Conservation (phyloP, 345 rosid species). For the Eucalyptus erythrocorys region DNA sequence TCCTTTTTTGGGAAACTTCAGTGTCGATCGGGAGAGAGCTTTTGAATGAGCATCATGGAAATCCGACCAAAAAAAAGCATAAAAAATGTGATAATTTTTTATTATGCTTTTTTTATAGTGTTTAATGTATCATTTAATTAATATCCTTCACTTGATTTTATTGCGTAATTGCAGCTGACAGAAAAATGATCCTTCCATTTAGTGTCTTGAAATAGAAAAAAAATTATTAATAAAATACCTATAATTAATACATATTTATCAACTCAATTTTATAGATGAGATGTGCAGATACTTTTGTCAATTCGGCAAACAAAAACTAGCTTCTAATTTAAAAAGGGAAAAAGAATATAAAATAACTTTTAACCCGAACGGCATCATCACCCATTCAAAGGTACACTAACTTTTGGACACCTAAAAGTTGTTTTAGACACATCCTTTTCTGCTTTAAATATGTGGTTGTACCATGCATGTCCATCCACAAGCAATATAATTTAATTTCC, state of each 20-base stretch:
- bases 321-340: background rate
- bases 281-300: background rate
- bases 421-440: background rate
- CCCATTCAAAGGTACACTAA: background rate
- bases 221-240: background rate
- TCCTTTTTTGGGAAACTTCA: background rate
- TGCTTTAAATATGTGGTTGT: background rate
- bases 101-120: background rate
- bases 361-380: background rate
- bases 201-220: background rate
- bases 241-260: background rate
- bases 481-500: background rate
- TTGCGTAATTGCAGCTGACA: background rate
- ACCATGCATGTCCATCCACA: background rate
- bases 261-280: background rate
- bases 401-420: background rate
- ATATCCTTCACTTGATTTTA: background rate
- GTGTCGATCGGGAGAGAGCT: background rate
- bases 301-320: background rate
- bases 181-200: background rate
- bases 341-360: no score
- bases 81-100: background rate
- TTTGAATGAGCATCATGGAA: background rate
- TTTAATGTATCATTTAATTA: no score
- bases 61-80: background rate